phyloP scores from a whole-genome alignment of 768 basidiomycete species.

The Lactifluus echinatus region DNA sequence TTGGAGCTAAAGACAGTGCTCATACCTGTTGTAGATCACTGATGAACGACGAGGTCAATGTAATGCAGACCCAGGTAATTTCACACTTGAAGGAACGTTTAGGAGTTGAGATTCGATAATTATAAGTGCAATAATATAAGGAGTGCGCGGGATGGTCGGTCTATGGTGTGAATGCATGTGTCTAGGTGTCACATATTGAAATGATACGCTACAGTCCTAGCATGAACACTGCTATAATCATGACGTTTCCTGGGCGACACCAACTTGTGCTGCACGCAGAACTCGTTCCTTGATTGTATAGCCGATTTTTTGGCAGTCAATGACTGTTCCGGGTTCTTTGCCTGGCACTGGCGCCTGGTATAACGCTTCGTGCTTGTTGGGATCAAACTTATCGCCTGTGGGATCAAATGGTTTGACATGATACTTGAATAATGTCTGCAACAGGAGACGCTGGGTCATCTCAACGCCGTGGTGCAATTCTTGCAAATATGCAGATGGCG shows the following conservation, averaged over 20 bases:
- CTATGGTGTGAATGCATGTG: constrained; percentile 13
- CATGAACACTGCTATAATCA: constrained; percentile 23
- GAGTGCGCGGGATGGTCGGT: constrained; percentile 25
- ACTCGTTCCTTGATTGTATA: constrained; percentile 94
- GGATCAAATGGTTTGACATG: constrained; percentile 90
- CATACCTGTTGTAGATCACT: constrained; percentile 50
- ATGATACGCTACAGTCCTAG: constrained; percentile 7
- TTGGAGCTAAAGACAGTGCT: background rate
- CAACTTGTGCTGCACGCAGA: constrained; percentile 92
- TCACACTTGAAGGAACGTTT: constrained; percentile 49
- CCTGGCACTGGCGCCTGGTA: constrained; percentile 90
- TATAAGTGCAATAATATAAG: constrained; percentile 31
- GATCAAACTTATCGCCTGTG: constrained; percentile 88
- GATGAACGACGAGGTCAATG: constrained; percentile 83
- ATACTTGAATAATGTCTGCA: constrained; percentile 86
- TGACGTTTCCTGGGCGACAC: constrained; percentile 70
- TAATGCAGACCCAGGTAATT: constrained; percentile 58
- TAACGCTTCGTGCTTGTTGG: constrained; percentile 90
- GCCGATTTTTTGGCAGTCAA: constrained; percentile 85
- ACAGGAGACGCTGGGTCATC: constrained; percentile 82
- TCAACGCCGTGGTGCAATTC: constrained; percentile 83
- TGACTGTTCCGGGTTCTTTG: constrained; percentile 80
- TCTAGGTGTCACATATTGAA: constrained; percentile 9
- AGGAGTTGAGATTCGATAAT: constrained; percentile 83
- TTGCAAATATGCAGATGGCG: constrained; percentile 47